These are phyloP conservation scores for Salix dunnii DNA, from an alignment of 345 rosid genomes.

Conservation along the genomic window DNA sequence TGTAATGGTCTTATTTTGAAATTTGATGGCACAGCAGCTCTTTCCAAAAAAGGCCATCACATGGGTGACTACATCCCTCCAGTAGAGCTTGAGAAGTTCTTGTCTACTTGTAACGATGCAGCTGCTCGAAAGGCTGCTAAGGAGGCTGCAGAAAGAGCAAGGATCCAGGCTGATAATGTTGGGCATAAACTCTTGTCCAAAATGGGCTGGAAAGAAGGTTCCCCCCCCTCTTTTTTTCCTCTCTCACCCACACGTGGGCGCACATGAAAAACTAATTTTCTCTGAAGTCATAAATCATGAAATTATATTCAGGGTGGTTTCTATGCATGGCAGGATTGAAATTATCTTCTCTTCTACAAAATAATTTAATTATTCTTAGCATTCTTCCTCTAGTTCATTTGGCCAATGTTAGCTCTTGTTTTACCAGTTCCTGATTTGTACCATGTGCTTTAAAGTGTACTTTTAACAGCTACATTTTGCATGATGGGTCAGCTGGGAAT, in stretches of 20 bases:
- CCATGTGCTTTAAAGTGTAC: background rate
- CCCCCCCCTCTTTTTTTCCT: background rate
- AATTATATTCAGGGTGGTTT: background rate
- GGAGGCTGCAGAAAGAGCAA: slow-evolving; percentile 76
- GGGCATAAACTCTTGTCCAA: slow-evolving; percentile 91
- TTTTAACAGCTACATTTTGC: background rate
- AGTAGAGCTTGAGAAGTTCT: slow-evolving; percentile 89
- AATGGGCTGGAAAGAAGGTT: slow-evolving; percentile 99
- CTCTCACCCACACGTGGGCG: background rate
- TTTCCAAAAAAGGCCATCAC: slow-evolving; percentile 82
- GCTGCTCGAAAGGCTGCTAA: slow-evolving; percentile 57
- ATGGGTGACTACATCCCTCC: slow-evolving; percentile 97
- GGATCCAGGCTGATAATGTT: slow-evolving; percentile 91
- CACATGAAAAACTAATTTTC: background rate
- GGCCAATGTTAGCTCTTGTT: background rate
- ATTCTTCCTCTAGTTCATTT: background rate
- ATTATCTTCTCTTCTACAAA: background rate
- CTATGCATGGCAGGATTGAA: background rate
- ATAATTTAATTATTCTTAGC: background rate
- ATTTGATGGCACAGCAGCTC: slow-evolving; percentile 27
- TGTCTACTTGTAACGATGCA: slow-evolving; percentile 77
- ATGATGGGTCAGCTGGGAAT: background rate
- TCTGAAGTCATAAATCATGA: background rate
- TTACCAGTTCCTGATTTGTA: background rate
- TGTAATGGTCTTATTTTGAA: background rate